A percentile compares a stretch with the other conserved stretches of the same genome.
phyloP scores from a whole-genome alignment of 2,329 filamentous ascomycete genomes.

The Emmonsia crescens region DNA sequence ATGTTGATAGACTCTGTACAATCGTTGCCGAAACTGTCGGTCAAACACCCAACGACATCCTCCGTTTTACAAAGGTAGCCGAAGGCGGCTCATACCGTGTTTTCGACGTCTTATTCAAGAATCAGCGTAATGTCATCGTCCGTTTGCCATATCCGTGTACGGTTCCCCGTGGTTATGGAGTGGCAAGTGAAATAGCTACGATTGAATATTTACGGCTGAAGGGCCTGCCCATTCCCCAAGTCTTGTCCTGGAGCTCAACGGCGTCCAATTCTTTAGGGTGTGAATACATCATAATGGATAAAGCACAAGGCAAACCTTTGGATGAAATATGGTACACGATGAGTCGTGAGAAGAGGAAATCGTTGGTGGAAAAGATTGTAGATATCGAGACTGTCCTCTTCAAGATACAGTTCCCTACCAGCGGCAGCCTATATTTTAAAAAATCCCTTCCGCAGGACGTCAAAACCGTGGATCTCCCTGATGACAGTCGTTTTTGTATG shows the following conservation, averaged over 20 bases:
- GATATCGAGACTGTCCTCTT: constrained; percentile 14
- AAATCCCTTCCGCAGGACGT: not conserved
- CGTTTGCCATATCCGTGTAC: constrained; percentile 15
- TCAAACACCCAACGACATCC: constrained; percentile 14
- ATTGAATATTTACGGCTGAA: constrained; percentile 15
- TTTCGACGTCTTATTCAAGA: constrained; percentile 14
- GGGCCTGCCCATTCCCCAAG: constrained; percentile 20
- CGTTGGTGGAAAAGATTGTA: constrained; percentile 9
- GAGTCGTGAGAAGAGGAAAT: constrained; percentile 14
- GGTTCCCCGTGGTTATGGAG: constrained; percentile 11
- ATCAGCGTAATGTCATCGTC: constrained; percentile 15
- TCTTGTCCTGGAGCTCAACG: constrained; percentile 20
- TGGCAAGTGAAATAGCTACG: constrained; percentile 15
- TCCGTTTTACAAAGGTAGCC: constrained; percentile 17
- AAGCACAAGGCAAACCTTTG: constrained; percentile 19
- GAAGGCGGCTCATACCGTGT: constrained; percentile 20
- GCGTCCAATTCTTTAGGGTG: constrained; percentile 21
- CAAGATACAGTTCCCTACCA: constrained; percentile 8
- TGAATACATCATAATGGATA: constrained; percentile 30
- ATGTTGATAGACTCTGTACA: constrained; percentile 16
- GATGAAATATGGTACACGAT: constrained; percentile 19
- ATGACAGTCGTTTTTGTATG: not conserved
- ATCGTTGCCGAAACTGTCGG: constrained; percentile 17
- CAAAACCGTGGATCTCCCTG: not conserved
- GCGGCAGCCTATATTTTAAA: constrained; percentile 11